These are phyloP conservation scores for Hansfordia pulvinata DNA, from an alignment of 2,329 filamentous ascomycete genomes.

Conservation along the genomic window DNA sequence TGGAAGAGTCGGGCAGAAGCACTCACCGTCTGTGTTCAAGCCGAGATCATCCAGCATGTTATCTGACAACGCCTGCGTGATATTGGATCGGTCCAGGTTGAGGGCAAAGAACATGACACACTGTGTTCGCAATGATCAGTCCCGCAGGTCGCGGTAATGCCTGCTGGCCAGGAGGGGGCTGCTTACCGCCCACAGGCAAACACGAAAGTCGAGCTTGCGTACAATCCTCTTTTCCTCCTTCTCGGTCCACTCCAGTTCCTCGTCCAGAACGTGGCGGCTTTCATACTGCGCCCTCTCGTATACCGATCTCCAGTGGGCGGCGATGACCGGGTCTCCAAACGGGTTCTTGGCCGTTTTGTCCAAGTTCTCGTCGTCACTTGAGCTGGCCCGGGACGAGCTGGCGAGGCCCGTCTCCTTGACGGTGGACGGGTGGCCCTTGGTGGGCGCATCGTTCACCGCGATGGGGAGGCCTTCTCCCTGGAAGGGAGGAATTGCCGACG, in stretches of 20 bases:
- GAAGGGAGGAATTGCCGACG: no score
- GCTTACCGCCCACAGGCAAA: constrained; percentile 25
- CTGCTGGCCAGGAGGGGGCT: no score
- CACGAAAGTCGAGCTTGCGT: constrained; percentile 27
- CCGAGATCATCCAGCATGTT: constrained; percentile 43
- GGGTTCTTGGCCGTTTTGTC: no score
- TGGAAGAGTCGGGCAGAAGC: no score
- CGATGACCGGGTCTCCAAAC: constrained; percentile 14
- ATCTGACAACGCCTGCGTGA: constrained; percentile 43
- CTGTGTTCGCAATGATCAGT: no score
- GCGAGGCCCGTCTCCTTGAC: no score
- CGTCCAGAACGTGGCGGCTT: constrained; percentile 40
- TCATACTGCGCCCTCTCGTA: constrained; percentile 30
- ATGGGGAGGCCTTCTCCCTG: no score
- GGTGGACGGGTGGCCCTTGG: no score
- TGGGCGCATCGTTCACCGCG: no score
- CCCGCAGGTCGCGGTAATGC: no score
- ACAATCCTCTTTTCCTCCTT: constrained; percentile 39
- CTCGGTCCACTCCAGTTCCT: constrained; percentile 34
- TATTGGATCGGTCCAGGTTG: constrained; percentile 46
- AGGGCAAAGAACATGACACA: constrained; percentile 49
- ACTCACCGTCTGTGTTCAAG: constrained; percentile 29
- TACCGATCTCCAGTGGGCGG: constrained; percentile 17
- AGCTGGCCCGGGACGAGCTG: no score
- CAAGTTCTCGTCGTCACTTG: no score